Evolutionary conservation across 495 filamentous ascomycete species (phyloP), one percentile per base, ranked within the genome.

Genomic region (Xylaria scruposa): DNA sequence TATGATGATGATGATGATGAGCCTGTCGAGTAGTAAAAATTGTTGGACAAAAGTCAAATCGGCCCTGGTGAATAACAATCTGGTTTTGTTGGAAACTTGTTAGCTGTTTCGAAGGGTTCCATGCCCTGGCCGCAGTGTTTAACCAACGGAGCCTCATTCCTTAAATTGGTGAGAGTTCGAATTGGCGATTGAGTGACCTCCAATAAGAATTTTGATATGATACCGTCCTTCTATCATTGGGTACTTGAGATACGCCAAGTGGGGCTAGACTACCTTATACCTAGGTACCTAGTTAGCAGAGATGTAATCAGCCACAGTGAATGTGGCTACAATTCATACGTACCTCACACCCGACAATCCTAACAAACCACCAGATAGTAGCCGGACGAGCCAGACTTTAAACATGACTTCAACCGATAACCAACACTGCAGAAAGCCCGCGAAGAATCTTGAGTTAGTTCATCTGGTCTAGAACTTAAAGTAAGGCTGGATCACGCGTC

Each of bases 141-240:
- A 59, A 47, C 24, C 58, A 53, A 36, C 38, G 9, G 19, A 58
- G 29, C 49, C 60, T 71, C 69, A 71, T 71, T 44, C 46, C 61
- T 33, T 5, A 15, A 7, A 6, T 17, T 65, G 33, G 33, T 15
- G 26, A 53, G 42, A 51, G n/a, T 51, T 49, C 36, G 36, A 38
- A 38, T 38, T 38, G 36, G 44, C 29, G 38, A 29, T 21, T 36
- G 13, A 49, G 26, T 21, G 31, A 36, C 3, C 17, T n/a, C 44
- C 44, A 65, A 51, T 65, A 47, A 65, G 62, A 64, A 47, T 65
- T 65, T 65, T 51, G 62, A 65, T 65, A 44, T 19, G 26, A 65
- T 65, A 49, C 62, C 13, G 15, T n/a, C 44, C 8, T 49, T 12
- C 62, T 51, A 2, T 51, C n/a, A 65, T 65, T 65, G 62, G 62